Base-by-base conservation (phyloP, 2,329 filamentous ascomycete genomes). In the Botrytis elliptica region DNA sequence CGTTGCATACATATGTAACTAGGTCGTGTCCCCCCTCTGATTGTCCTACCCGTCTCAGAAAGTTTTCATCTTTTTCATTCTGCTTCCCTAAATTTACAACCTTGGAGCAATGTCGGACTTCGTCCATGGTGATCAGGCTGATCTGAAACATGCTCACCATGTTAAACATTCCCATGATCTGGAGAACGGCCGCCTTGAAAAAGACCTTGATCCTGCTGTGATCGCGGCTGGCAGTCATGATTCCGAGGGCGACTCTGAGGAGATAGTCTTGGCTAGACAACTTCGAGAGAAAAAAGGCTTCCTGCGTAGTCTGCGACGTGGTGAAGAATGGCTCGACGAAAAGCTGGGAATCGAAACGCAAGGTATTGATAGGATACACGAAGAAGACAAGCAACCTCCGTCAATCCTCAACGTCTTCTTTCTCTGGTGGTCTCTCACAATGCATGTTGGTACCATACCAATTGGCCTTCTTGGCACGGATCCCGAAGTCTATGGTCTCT, bases 281-380 rank as follows among this genome's bases (percentile, higher is more conserved):
- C 74, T 80, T 12, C 78, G 77, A 60, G 59, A 77, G 25, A 72
- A 75, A 16, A 75, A 70, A 38, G 76, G 76, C 9, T 67, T 80
- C 63, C 66, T 81, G 49, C 70, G 74, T 16, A 74, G 18, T 9
- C 73, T 85, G 72, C 79, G 82, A 44, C 70, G 75, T 46, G 79
- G 81, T 60, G 85, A 86, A 75, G 80, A 82, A 62, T 81, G 81
- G 77, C 80, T 86, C 64, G 85, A 86, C 77, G 79, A 79, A 63
- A 85, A 84, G 76, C 79, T 85, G 73, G 84, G 84, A 36, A 83
- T 86, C 67, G 85, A 86, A 77, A 84, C 83, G 5, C 83, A 85
- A 74, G 85, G 85, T 36, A 83, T 86, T 44, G 84, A 85, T 73
- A 82, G 84, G 14, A 85, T 85, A 18, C 82, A 82, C 2, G 83